These are phyloP conservation scores for Phialophora chinensis DNA, from an alignment of 2,329 filamentous ascomycete genomes.

Conservation along the genomic window DNA sequence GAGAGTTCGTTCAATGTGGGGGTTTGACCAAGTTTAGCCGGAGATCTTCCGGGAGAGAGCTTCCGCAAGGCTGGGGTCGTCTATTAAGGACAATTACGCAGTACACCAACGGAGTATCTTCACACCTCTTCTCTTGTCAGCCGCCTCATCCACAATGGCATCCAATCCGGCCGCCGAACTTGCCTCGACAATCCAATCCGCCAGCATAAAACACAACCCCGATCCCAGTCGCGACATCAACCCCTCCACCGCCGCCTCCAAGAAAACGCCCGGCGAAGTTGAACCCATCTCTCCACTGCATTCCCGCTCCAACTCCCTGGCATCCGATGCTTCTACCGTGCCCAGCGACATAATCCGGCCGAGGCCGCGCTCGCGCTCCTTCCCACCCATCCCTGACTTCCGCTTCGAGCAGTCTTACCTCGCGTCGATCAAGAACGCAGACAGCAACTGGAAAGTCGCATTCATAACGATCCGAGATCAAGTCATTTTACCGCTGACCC, in stretches of 20 bases:
- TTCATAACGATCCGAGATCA: conserved; percentile 90
- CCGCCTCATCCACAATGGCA: conserved; percentile 53
- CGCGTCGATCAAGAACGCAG: conserved; percentile 79
- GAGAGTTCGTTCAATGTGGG: neutral
- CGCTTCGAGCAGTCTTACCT: conserved; percentile 98
- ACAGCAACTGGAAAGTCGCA: conserved; percentile 77
- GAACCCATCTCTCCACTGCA: conserved; percentile 32
- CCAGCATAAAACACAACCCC: conserved; percentile 74
- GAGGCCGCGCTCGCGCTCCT: conserved; percentile 49
- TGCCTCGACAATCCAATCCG: conserved; percentile 80
- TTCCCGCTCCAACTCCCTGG: conserved; percentile 49
- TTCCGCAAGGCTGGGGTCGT: too few relatives aligned
- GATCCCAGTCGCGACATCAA: conserved; percentile 77
- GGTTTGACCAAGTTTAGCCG: conserved; percentile 14
- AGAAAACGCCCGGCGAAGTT: conserved; percentile 64
- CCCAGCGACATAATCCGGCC: conserved; percentile 55
- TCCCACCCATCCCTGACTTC: conserved; percentile 80
- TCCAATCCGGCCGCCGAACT: conserved; percentile 68
- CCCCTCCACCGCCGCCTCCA: conserved; percentile 75
- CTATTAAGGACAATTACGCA: too few relatives aligned
- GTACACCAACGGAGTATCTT: neutral
- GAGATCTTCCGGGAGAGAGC: conserved; percentile 9
- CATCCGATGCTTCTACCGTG: conserved; percentile 51
- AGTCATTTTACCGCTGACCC: conserved; percentile 79
- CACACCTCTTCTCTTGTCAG: neutral